Conservation (phyloP, 495 filamentous ascomycete species). For the Talaromyces liani region DNA sequence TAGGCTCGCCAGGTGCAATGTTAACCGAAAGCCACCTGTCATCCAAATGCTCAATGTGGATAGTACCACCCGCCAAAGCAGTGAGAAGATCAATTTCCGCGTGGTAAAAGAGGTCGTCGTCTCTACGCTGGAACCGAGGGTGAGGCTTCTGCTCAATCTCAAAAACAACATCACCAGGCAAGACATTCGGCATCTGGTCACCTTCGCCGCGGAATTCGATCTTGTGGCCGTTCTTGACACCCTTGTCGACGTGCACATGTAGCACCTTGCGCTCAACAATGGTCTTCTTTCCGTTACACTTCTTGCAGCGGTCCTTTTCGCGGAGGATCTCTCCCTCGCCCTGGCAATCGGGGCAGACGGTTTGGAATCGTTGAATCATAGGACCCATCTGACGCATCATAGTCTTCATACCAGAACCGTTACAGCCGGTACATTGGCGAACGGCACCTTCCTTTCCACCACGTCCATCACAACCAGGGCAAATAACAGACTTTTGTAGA, state of each 20-base stretch:
- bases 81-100: slow-evolving; percentile 95
- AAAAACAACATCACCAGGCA: slow-evolving; percentile 92
- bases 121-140: slow-evolving; percentile 86
- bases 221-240: slow-evolving; percentile 88
- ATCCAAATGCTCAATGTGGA: slow-evolving; percentile 94
- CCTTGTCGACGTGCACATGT: slow-evolving; percentile 94
- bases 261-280: slow-evolving; percentile 95
- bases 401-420: slow-evolving; percentile 94
- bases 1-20: slow-evolving; percentile 87
- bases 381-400: slow-evolving; percentile 99
- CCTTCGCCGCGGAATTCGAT: slow-evolving; percentile 95
- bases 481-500: slow-evolving; percentile 95
- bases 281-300: slow-evolving; percentile 94
- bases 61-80: slow-evolving; percentile 78
- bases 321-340: slow-evolving; percentile 94
- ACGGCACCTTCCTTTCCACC: slow-evolving; percentile 97
- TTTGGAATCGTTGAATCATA: slow-evolving; percentile 99
- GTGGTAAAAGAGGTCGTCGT: slow-evolving; percentile 93
- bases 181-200: slow-evolving; percentile 88
- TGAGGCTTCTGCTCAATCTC: slow-evolving; percentile 99
- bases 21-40: slow-evolving; percentile 92
- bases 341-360: slow-evolving; percentile 95
- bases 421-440: slow-evolving; percentile 81
- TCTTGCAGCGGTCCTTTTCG: slow-evolving; percentile 94
- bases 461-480: slow-evolving; percentile 86